Evolutionary conservation across 2,329 filamentous ascomycete species (phyloP), one percentile per base, ranked within the genome.

Genomic region (Septoria petroselini): DNA sequence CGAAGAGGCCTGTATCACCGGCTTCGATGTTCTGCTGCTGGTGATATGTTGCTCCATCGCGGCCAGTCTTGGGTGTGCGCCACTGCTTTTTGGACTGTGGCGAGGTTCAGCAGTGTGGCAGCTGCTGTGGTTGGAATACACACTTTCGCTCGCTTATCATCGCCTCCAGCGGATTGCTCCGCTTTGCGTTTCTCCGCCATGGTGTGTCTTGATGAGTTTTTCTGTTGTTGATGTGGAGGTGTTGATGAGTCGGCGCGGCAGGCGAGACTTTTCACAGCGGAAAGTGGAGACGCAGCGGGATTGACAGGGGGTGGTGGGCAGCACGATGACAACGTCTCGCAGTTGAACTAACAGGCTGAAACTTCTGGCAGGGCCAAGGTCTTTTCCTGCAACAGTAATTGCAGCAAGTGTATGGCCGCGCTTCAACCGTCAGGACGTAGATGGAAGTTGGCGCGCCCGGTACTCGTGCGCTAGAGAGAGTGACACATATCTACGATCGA

Each of bases 1-100:
- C 83, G 85, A 86, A 91, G 51, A 91, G 82, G 4, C 87, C 87
- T 44, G 77, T 73, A 62, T 90, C 85, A 4, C 86, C 85, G 4
- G 84, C 73, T 59, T 86, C 80, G 40, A 90, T 76, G 27, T 50
- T 48, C 41, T 69, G 52, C 27, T 61, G 58, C 21, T 58, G 63
- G 11, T 47, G 43, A 19, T 39, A 47, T 15, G 25, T 23, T 9
- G 35, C 50, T 39, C 58, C 55, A 34, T 57, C 46, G 12, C 66
- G 61, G 55, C 61, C 67, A 46, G 51, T 59, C 34, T 65, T 65
- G 31, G 70, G 70, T 52, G 67, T 65, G 15, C 65, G 67, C 73
- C 73, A 74, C 59, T 70, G 67, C 62, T 70, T 74, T 62, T 71
- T 74, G 12, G 65, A 67, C 70, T 73, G 42, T 29, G 21, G 21